These are phyloP conservation scores for Psilocybe tampanensis DNA, from an alignment of 768 basidiomycete genomes.

Conservation along the genomic window DNA sequence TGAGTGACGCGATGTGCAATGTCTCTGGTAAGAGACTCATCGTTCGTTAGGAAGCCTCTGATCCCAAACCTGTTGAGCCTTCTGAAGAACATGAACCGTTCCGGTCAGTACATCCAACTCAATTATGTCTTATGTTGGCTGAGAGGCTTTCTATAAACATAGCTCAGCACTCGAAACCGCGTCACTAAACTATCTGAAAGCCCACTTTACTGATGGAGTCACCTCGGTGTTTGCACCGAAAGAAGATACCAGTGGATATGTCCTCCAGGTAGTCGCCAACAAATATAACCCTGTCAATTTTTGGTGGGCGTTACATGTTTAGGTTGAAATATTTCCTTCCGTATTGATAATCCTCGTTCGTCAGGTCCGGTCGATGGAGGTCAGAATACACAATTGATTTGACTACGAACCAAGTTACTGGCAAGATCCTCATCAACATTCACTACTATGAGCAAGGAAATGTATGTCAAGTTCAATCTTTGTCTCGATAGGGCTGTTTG, in stretches of 20 bases:
- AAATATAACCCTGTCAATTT: slow-evolving; percentile 94
- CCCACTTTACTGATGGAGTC: slow-evolving; percentile 86
- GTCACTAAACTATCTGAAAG: slow-evolving; percentile 64
- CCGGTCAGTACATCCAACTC: slow-evolving; percentile 51
- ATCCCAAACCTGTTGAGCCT: slow-evolving; percentile 64
- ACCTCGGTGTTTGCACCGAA: slow-evolving; percentile 67
- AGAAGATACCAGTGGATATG: slow-evolving; percentile 49
- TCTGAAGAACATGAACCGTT: slow-evolving; percentile 71
- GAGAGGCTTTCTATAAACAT: background rate
- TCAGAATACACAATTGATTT: slow-evolving; percentile 82
- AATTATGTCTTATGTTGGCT: background rate
- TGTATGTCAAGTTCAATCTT: slow-evolving; percentile 41
- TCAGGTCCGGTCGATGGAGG: slow-evolving; percentile 94
- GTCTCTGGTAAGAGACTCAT: background rate
- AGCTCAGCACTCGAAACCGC: slow-evolving; percentile 76
- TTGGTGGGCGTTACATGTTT: slow-evolving; percentile 60
- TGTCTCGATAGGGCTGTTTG: background rate
- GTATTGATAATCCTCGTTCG: background rate
- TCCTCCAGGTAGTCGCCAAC: slow-evolving; percentile 89
- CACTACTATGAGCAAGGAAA: slow-evolving; percentile 99
- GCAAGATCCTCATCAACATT: slow-evolving; percentile 79
- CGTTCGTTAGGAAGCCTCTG: slow-evolving; percentile 68
- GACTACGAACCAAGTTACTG: slow-evolving; percentile 60
- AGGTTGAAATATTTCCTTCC: background rate
- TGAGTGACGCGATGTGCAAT: slow-evolving; percentile 33